Evolutionary conservation across 2,329 filamentous ascomycete species (phyloP), one percentile per base, ranked within the genome.

Genomic region (Aspergillus sp.): DNA sequence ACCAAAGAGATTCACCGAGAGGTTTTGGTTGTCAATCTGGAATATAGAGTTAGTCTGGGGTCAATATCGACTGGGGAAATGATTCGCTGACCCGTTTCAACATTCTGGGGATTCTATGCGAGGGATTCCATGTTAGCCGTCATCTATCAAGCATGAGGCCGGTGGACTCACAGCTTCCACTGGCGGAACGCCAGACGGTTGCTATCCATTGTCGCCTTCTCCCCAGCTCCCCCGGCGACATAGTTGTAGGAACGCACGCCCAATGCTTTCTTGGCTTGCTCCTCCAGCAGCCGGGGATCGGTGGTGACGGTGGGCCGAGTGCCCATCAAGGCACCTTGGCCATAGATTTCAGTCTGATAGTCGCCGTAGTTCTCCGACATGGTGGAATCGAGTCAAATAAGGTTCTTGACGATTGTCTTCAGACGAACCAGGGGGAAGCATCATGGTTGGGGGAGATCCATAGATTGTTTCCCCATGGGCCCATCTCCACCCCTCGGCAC

Each of bases 201-300:
- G 41, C 81, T 81, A 47, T 81, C 79, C 75, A 84, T 81, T 0
- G 85, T 88, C 2, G 81, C 76, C 34, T 78, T 75, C 59, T 85
- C 82, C 2, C 84, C 83, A 0, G 84, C 84, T 5, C 82, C 83
- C n/a, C 84, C 83, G 14, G 78, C 73, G 20, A 86, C 79, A 69
- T 87, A 88, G 56, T 81, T 81, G 64, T 80, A 87, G 6, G 78
- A 73, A 10, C 76, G 73, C 2, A 70, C 66, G 17, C 70, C 67
- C 68, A 86, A 74, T 13, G 65, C 68, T 49, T 76, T 69, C 47
- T 72, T 73, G 2, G 84, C 84, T 59, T 84, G 78, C 23, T 76
- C 73, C 60, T 86, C 79, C 3, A 86, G 74, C 49, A 75, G 74
- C 56, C 79, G 81, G 5, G 82, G 79, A 49, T 86, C 79, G 2